These are phyloP conservation scores for Chrysosporium queenslandicum DNA, from an alignment of 2,329 filamentous ascomycete genomes.

Conservation along the genomic window DNA sequence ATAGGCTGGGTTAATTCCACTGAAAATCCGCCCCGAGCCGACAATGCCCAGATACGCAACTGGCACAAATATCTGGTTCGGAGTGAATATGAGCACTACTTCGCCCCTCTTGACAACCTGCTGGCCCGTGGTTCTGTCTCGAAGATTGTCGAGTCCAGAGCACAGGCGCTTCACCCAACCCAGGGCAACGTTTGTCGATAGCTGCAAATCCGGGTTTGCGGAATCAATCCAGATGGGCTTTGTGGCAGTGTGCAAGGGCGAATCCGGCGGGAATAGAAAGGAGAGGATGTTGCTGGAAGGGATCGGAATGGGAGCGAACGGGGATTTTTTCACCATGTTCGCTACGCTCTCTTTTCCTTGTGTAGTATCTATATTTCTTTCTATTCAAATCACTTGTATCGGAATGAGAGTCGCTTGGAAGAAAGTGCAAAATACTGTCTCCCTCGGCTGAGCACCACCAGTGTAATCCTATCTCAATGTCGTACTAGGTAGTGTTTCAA, in stretches of 20 bases:
- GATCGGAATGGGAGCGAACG: conserved; percentile 13
- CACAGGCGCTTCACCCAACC: conserved; percentile 46
- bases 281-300: conserved; percentile 15
- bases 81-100: conserved; percentile 46
- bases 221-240: conserved; percentile 48
- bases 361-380: too few species aligned
- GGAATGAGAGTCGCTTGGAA: too few species aligned
- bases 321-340: conserved; percentile 5
- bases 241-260: conserved; percentile 19
- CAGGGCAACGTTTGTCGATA: conserved; percentile 42
- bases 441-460: too few species aligned
- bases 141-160: conserved; percentile 38
- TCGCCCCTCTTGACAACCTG: conserved; percentile 33
- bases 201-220: conserved; percentile 34
- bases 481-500: too few species aligned
- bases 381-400: too few species aligned
- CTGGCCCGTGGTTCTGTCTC: conserved; percentile 26
- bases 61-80: conserved; percentile 49
- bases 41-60: conserved; percentile 47
- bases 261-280: conserved; percentile 16
- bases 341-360: neutral
- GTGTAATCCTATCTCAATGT: too few species aligned
- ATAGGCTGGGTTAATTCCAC: conserved; percentile 46
- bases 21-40: conserved; percentile 46
- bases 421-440: too few species aligned